Base-by-base conservation (phyloP, 352 stramenopile species). In the Phytophthora ramorum region DNA sequence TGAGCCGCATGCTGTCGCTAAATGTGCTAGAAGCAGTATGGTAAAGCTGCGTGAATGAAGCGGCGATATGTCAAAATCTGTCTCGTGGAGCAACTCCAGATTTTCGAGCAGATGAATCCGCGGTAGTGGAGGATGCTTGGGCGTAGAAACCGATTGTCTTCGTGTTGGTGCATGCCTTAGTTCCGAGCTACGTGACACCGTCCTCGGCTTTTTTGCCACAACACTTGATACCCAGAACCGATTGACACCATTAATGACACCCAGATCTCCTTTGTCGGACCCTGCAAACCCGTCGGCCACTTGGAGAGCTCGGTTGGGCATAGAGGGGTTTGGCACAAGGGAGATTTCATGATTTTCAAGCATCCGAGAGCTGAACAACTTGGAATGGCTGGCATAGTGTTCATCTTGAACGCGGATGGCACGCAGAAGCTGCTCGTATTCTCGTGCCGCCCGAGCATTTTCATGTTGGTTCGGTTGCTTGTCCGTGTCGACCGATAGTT, bases 301-400 rank as follows among this genome's bases (percentile, higher is more conserved):
- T 48, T 56, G 55, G 16, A 61, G 43, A 5, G 30, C 14, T 20
- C 12, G 14, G 13, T 51, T 65, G 12, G 38, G n/a, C 6, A 65
- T n/a, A 5, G 48, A 44, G 2, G 20, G n/a, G 17, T 46, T 71
- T 13, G 79, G 78, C 0, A 79, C 58, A 19, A 89, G 68, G 0
- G 83, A 87, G 13, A 90, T 70, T 57, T 92, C 83, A 49, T 86
- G 82, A 40, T 54, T 79, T 49, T 92, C 81, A 30, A 89, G 79
- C 63, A 89, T 79, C 13, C 83, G 79, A 0, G 83, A 77, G 49
- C 69, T 89, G 44, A 90, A 92, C 1, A 92, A 55, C 65, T 92
- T 92, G 28, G 68, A 38, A 38, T 90, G 63, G 19, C 73, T 76
- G 16, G 80, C 81, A 26, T 90, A 90, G 50, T 92, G 83, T 44